Percentiles rank a stretch among this genome's conserved stretches.
phyloP scores from a whole-genome alignment of 2,329 filamentous ascomycete genomes.

The Lasiodiplodia hormozganensis region DNA sequence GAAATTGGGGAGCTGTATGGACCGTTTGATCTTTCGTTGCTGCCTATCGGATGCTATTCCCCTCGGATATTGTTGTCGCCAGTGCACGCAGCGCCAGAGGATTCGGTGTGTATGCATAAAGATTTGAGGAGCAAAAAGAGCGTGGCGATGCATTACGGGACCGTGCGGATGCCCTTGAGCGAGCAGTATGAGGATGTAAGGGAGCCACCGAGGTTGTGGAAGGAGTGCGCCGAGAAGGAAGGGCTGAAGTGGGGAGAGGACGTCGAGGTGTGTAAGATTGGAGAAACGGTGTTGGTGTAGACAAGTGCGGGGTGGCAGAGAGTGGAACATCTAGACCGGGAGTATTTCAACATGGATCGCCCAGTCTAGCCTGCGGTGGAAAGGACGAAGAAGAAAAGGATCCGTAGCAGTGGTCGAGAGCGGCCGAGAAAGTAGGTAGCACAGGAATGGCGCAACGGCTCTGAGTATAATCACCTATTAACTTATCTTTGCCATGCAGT shows the following conservation, averaged over 20 bases:
- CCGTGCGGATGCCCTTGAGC: conserved; percentile 54
- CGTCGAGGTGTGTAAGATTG: conserved; percentile 53
- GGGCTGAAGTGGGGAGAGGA: conserved; percentile 48
- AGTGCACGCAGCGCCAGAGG: conserved; percentile 57
- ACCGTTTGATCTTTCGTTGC: conserved; percentile 57
- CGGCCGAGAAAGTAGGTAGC: too few relatives aligned
- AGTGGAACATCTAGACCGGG: too few relatives aligned
- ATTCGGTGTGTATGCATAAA: conserved; percentile 56
- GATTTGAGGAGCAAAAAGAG: conserved; percentile 56
- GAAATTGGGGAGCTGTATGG: conserved; percentile 56
- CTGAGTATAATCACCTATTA: background rate
- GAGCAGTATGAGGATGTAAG: conserved; percentile 57
- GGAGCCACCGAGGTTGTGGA: conserved; percentile 55
- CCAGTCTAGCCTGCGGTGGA: too few relatives aligned
- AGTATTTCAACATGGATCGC: too few relatives aligned
- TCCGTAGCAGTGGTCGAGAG: too few relatives aligned
- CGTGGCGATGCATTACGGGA: conserved; percentile 61
- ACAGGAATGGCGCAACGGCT: too few relatives aligned
- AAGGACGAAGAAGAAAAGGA: too few relatives aligned
- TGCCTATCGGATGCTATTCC: conserved; percentile 58
- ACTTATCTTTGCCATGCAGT: background rate
- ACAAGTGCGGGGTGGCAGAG: background rate
- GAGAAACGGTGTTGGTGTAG: conserved; percentile 54
- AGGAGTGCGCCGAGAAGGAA: conserved; percentile 51
- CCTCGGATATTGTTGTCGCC: conserved; percentile 53